phyloP scores from a whole-genome alignment of 306 rosid species.

The Spatholobus suberectus region DNA sequence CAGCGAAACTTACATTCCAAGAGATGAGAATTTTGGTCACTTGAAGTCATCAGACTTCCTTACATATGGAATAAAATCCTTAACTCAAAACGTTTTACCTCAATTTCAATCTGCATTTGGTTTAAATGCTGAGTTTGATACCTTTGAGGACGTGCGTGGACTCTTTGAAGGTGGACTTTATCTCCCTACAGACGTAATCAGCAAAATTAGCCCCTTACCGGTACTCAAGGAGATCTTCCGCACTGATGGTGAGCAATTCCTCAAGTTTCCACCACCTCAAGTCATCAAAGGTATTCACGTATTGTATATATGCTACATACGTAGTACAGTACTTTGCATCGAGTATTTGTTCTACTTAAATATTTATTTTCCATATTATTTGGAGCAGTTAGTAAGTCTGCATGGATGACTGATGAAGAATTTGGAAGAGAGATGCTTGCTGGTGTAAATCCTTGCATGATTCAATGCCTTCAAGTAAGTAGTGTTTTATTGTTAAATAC shows the following conservation, averaged over 20 bases:
- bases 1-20: slow-evolving; percentile 54
- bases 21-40: slow-evolving; percentile 72
- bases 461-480: slow-evolving; percentile 46
- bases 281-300: slow-evolving; percentile 67
- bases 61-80: slow-evolving; percentile 59
- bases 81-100: slow-evolving; percentile 55
- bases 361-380: not conserved
- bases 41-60: slow-evolving; percentile 70
- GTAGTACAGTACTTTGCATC: not conserved
- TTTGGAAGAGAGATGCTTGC: slow-evolving; percentile 73
- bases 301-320: not conserved
- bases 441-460: slow-evolving; percentile 63
- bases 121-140: slow-evolving; percentile 51
- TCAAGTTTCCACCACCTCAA: slow-evolving; percentile 64
- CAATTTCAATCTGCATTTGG: slow-evolving; percentile 21
- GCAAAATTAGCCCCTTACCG: slow-evolving; percentile 52
- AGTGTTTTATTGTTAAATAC: not conserved
- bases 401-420: slow-evolving; percentile 77
- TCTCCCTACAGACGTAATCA: slow-evolving; percentile 46
- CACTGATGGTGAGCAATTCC: slow-evolving; percentile 61
- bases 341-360: not conserved
- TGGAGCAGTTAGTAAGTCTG: slow-evolving; percentile 53
- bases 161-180: slow-evolving; percentile 65
- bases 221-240: slow-evolving; percentile 62
- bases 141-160: slow-evolving; percentile 53